A percentile compares a stretch with the other conserved stretches of the same genome.
These are phyloP conservation scores for Leptodermis oblonga DNA, from an alignment of 257 asterid species.

Conservation along the genomic window DNA sequence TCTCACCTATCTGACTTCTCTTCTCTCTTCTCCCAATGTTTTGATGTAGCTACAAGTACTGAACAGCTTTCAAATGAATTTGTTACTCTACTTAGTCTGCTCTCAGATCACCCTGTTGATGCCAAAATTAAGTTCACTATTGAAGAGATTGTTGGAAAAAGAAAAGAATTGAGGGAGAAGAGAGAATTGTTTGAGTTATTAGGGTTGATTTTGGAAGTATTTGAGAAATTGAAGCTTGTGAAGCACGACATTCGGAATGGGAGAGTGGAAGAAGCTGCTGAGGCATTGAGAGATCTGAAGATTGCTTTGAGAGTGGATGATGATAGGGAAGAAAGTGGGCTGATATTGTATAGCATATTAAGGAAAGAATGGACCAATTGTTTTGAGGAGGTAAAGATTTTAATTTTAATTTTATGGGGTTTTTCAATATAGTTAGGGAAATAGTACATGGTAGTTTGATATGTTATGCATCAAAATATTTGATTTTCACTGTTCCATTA, in stretches of 20 bases:
- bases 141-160: conserved; percentile 54
- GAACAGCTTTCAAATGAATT: conserved; percentile 42
- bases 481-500: neutral
- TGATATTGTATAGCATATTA: conserved; percentile 53
- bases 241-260: conserved; percentile 47
- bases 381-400: conserved; percentile 62
- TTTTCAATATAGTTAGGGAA: neutral
- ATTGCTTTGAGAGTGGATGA: conserved; percentile 48
- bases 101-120: conserved; percentile 59
- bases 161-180: conserved; percentile 54
- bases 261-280: conserved; percentile 66
- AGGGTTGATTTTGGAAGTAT: conserved; percentile 55
- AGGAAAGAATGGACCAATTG: conserved; percentile 66
- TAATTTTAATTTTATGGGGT: neutral
- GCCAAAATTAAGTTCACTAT: conserved; percentile 42
- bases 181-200: conserved; percentile 53
- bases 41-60: conserved; percentile 62
- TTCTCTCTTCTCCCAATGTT: conserved; percentile 67
- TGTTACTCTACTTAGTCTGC: conserved; percentile 38
- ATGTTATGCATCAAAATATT: neutral
- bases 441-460: neutral
- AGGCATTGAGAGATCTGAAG: conserved; percentile 59
- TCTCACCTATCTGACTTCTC: conserved; percentile 75
- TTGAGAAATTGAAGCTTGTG: conserved; percentile 38
- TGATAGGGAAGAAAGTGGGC: conserved; percentile 45